Evolutionary conservation across 1,284 basidiomycete genomes (phyloP).

Genomic region (Phlebopus sp.): DNA sequence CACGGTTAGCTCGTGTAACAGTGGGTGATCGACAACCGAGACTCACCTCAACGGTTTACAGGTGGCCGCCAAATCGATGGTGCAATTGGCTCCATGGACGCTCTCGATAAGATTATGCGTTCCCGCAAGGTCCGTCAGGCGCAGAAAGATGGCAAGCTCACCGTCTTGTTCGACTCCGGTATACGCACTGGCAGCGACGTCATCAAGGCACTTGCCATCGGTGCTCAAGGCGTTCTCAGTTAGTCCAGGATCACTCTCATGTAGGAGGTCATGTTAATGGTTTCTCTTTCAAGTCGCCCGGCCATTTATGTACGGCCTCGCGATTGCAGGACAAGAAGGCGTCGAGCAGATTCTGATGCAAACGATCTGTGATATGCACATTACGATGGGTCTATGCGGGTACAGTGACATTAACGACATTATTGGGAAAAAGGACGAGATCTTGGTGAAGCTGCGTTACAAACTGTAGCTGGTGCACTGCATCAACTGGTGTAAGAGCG

Average conservation of each 20-base stretch:
- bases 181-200: conserved; percentile 76
- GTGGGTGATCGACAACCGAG: neutral
- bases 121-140: conserved; percentile 58
- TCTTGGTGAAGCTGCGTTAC: conserved; percentile 19
- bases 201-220: conserved; percentile 72
- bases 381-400: conserved; percentile 50
- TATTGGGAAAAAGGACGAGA: conserved; percentile 44
- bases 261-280: neutral
- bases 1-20: conserved; percentile 50
- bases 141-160: conserved; percentile 58
- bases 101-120: conserved; percentile 60
- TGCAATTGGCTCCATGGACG: conserved; percentile 71
- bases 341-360: conserved; percentile 63
- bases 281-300: conserved; percentile 45
- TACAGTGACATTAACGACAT: conserved; percentile 46
- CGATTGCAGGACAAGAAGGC: conserved; percentile 61
- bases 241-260: conserved; percentile 28
- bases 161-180: conserved; percentile 79
- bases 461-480: conserved; percentile 10
- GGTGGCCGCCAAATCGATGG: conserved; percentile 84
- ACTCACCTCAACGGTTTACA: conserved; percentile 18
- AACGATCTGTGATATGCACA: conserved; percentile 61
- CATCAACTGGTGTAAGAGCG: too few relatives aligned
- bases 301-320: conserved; percentile 61
- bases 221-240: conserved; percentile 66